Evolutionary conservation across 2,329 filamentous ascomycete species (phyloP).

Genomic region (Nothophaeocryptopus gaeumannii): DNA sequence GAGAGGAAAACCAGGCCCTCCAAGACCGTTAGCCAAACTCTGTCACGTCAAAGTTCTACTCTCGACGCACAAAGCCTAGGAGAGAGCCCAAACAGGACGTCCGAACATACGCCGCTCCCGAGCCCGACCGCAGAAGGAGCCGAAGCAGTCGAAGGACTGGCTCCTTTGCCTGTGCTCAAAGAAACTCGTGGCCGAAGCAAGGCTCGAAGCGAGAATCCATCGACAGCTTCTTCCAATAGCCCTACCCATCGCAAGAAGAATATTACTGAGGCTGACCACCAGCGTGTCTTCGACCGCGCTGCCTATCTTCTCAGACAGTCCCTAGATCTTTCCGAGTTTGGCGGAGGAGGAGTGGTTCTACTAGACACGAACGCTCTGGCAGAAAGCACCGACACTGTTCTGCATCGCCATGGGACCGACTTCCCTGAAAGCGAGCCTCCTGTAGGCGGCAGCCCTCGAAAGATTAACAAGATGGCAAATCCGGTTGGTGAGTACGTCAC

Average conservation of each 20-base stretch:
- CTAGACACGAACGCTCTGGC: constrained; percentile 32
- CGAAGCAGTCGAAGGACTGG: too few relatives aligned
- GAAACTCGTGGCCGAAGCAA: too few relatives aligned
- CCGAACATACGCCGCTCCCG: too few relatives aligned
- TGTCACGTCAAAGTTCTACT: constrained; percentile 1
- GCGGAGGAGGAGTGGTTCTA: constrained; percentile 41
- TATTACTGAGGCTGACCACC: constrained; percentile 31
- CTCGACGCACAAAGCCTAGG: background rate
- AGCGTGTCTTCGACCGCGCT: constrained; percentile 45
- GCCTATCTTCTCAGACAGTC: constrained; percentile 48
- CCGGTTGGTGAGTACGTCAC: background rate
- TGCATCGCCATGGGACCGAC: constrained; percentile 6
- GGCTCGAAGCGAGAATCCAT: too few relatives aligned
- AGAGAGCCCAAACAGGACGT: too few relatives aligned
- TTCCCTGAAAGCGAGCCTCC: background rate
- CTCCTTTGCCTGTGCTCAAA: too few relatives aligned
- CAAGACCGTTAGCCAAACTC: background rate
- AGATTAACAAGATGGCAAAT: background rate
- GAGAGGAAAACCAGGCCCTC: background rate
- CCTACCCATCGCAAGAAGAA: constrained; percentile 9
- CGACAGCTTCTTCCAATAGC: too few relatives aligned
- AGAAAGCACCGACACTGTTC: constrained; percentile 12
- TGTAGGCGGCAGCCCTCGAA: background rate
- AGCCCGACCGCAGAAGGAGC: too few relatives aligned
- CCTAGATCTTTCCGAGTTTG: constrained; percentile 39